phyloP scores from a whole-genome alignment of 148 eudicot genomes.

The Euryodendron excelsum region DNA sequence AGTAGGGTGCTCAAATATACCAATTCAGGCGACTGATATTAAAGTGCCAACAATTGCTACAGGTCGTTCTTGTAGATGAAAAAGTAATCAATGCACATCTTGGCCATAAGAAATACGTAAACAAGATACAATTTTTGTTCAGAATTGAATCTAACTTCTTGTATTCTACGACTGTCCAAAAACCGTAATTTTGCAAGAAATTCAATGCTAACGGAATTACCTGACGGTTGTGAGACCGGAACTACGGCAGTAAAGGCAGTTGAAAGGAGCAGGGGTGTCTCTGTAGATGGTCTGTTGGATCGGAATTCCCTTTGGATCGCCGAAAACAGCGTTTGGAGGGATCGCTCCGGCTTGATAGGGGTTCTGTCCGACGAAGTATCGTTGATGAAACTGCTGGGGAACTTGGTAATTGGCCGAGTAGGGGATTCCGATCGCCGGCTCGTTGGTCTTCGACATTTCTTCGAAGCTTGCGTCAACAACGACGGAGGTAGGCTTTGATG shows the following conservation, averaged over 20 bases:
- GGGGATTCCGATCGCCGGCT: conserved; percentile 64
- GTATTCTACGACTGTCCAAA: neutral
- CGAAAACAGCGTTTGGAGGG: conserved; percentile 65
- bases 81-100: neutral
- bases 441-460: conserved; percentile 30
- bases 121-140: neutral
- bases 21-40: neutral
- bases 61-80: neutral
- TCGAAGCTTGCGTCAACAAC: neutral
- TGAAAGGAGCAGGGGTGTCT: conserved; percentile 88
- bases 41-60: neutral
- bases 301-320: conserved; percentile 80
- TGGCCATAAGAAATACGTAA: no score
- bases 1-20: neutral
- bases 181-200: neutral
- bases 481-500: neutral
- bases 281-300: conserved; percentile 73
- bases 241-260: conserved; percentile 52
- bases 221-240: conserved; percentile 60
- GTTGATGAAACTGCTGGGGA: conserved; percentile 24
- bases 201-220: conserved; percentile 23
- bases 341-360: conserved; percentile 58
- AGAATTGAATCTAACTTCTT: neutral
- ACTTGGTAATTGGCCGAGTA: conserved; percentile 37
- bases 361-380: conserved; percentile 41